Evolutionary conservation across 2,329 filamentous ascomycete genomes (phyloP).

Genomic region (Gyromitra esculenta): DNA sequence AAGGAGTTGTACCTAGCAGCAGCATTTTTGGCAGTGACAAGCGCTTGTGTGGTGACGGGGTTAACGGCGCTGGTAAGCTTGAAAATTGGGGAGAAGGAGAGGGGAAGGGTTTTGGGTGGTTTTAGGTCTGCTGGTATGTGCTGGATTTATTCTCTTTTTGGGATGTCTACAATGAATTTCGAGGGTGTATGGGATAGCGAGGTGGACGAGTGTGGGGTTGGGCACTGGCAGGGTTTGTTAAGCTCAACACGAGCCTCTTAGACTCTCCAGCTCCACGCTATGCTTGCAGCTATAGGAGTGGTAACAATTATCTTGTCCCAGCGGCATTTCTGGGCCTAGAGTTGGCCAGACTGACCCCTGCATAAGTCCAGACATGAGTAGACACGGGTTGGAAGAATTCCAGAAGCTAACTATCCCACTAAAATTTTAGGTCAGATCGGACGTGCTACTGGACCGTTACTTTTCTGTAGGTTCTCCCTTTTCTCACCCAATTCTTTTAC

Average conservation of each 20-base stretch:
- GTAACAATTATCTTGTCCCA: background rate
- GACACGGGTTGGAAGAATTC: background rate
- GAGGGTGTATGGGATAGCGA: constrained; percentile 51
- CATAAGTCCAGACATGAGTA: background rate
- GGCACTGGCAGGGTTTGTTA: background rate
- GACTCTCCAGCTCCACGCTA: background rate
- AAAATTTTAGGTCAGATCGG: constrained; percentile 82
- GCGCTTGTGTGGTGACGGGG: constrained; percentile 92
- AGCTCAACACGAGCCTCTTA: background rate
- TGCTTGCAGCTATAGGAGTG: background rate
- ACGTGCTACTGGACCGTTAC: constrained; percentile 81
- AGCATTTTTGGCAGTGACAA: constrained; percentile 85
- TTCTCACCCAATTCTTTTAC: constrained; percentile 1
- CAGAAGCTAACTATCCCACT: constrained; percentile 12
- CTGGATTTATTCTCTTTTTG: constrained; percentile 62
- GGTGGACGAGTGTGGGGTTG: background rate
- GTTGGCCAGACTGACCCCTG: background rate
- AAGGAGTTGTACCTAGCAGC: constrained; percentile 81
- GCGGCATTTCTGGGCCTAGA: background rate
- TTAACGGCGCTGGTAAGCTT: constrained; percentile 92
- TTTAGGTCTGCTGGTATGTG: constrained; percentile 68
- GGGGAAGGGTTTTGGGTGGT: constrained; percentile 85
- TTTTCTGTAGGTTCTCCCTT: constrained; percentile 73
- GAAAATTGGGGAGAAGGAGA: constrained; percentile 80
- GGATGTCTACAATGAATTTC: background rate